Evolutionary conservation across 345 rosid species (phyloP), one percentile per base, ranked within the genome.

Genomic region (Salix dunnii): DNA sequence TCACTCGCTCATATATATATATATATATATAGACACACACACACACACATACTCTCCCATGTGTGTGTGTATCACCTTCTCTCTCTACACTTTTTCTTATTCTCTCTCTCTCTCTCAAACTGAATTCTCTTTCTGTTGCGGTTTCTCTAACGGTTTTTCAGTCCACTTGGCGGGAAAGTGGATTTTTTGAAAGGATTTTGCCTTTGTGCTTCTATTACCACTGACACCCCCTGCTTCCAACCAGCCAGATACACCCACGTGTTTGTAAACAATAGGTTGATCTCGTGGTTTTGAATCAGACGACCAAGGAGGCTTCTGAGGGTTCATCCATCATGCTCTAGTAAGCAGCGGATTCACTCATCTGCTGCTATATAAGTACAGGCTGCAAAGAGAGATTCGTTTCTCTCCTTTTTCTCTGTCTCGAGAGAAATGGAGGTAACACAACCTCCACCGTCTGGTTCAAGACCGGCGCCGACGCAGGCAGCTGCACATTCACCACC

Each of bases 391-490:
- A 33, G 10, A n/a, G 62, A 4, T 55, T 55, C 14, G n/a, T 55
- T 3, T 55, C 5, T 55, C 62, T 35, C 61, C 71, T 8, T 12
- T 31, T 16, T 25, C 43, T 30, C 28, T 46, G 40, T 6, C 61
- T 28, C 7, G 16, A 21, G 18, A 42, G 62, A 74, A 73, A 67
- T 76, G 91, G 91, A 87, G 80, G 86, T 84, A 76, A 82, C 58
- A 1, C 70, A 72, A 40, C 67, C 84, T 38, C 78, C 80, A 14
- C 82, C 73, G 38, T 83, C 84, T 9, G 84, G 88, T 83, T 74
- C 65, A 3, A 82, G 71, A 20, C 74, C 80, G 43, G 76, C 76
- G 35, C 35, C 35, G 64, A 74, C 83, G 7, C 67, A 76, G 6
- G 53, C 87, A 4, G 63, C 31, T 3, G 23, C 68, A 2, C 83